Evolutionary conservation across 352 stramenopile genomes (phyloP).

Genomic region (Phytophthora macrochlamydospora): DNA sequence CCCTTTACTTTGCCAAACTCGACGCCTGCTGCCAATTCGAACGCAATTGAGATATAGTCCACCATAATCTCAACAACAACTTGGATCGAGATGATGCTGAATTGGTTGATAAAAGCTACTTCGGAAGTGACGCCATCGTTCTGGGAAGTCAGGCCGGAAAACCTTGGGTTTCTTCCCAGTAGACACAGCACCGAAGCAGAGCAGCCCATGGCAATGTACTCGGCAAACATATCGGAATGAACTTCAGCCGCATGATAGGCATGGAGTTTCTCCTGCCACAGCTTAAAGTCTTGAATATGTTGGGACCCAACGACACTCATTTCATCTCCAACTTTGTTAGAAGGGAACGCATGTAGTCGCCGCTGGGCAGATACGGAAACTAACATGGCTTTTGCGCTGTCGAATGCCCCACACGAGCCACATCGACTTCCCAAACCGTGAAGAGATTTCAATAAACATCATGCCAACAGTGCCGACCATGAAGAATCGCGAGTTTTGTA

Average conservation of each 20-base stretch:
- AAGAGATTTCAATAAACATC: not conserved
- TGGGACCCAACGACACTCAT: not conserved
- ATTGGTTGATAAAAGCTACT: not conserved
- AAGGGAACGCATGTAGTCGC: not conserved
- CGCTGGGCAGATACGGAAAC: too few relatives aligned
- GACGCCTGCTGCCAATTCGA: not conserved
- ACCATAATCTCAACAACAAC: not conserved
- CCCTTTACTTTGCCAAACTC: not conserved
- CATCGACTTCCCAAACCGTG: slow-evolving; percentile 15
- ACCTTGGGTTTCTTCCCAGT: slow-evolving; percentile 32
- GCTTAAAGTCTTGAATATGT: slow-evolving; percentile 10
- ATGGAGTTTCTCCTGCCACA: slow-evolving; percentile 18
- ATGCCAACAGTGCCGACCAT: too few relatives aligned
- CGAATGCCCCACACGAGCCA: slow-evolving; percentile 22
- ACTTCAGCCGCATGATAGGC: slow-evolving; percentile 32
- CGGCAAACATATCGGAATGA: slow-evolving; percentile 43
- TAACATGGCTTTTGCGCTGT: not conserved
- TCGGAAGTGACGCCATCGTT: not conserved
- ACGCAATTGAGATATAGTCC: not conserved
- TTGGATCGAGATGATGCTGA: not conserved
- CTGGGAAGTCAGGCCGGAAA: not conserved
- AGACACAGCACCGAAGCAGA: slow-evolving; percentile 36
- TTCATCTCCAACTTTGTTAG: not conserved
- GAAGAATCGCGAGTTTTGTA: too few relatives aligned
- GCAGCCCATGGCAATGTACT: slow-evolving; percentile 49